Evolutionary conservation across 352 stramenopile species (phyloP), one percentile per base, ranked within the genome.

Genomic region (Phytopythium mirpurense): DNA sequence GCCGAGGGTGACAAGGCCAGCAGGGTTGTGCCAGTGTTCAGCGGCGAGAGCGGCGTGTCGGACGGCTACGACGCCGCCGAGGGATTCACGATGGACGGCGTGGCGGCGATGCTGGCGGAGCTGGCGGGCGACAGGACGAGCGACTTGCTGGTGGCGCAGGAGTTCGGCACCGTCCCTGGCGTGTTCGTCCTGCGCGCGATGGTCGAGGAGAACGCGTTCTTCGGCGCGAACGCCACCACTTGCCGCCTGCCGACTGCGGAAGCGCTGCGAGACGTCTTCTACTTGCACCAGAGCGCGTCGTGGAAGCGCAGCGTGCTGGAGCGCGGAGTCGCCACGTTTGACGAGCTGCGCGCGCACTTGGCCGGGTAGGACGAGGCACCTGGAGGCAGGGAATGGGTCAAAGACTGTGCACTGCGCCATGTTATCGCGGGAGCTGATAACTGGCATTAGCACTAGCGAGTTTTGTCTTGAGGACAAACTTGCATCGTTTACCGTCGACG

Each of bases 261-360:
- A 54, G 67, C 73, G 42, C 70, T 90, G 14, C 77, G 78, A 38
- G 78, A 93, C 41, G 72, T 75, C 46, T 93, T 90, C 71, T 93
- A 93, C 54, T 47, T 93, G 34, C 76, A 93, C 52, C 64, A 73
- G 31, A 88, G 77, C 37, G 55, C 43, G n/a, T 63, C 57, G 6
- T 92, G 82, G 82, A 90, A 89, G 56, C 52, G 40, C 15, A 62
- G 72, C 12, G 69, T 92, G 24, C 51, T 88, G 19, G 46, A 54
- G 51, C 78, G 82, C 14, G 82, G 78, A n/a, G 21, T 64, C 42
- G 56, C 61, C 4, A 71, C 86, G 16, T 85, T 78, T 21, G 64
- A 81, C 37, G 56, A 79, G 43, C 64, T 88, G 0, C 8, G 63
- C 34, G 45, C 26, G 19, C 68, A 64, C 44, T 46, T 78, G 51